A percentile compares a stretch with the other conserved stretches of the same genome.
Evolutionary conservation across 139 green algal species (phyloP).

Genomic region (Micractinium conductrix): DNA sequence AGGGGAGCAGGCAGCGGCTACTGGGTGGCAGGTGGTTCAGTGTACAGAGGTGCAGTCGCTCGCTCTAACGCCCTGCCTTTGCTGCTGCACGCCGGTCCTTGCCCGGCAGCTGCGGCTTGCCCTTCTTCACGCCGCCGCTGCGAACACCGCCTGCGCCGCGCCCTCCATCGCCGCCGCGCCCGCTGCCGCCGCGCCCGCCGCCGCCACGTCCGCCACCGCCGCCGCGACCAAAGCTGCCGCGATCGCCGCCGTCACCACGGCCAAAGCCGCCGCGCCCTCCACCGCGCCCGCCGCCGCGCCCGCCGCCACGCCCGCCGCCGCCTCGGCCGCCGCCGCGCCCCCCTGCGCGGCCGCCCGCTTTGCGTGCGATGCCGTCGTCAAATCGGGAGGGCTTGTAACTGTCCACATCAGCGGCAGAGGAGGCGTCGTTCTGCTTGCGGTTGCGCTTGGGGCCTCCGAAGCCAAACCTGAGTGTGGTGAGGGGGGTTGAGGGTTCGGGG

Average conservation of each 20-base stretch:
- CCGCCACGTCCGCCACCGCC: conserved; percentile 24
- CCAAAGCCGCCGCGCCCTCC: neutral
- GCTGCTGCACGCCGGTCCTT: conserved; percentile 52
- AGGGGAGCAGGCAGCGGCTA: no score
- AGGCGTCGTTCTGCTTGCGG: conserved; percentile 93
- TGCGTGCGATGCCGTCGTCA: conserved; percentile 23
- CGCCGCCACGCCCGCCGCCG: neutral
- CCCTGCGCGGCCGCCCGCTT: neutral
- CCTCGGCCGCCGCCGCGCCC: neutral
- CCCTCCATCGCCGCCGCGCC: neutral
- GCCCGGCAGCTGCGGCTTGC: conserved; percentile 57
- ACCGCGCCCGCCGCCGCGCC: conserved; percentile 4
- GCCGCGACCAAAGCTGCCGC: neutral
- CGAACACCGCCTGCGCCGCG: conserved; percentile 22
- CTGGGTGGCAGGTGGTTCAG: no score
- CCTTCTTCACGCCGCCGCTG: conserved; percentile 33
- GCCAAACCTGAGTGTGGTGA: no score
- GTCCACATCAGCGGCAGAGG: conserved; percentile 80
- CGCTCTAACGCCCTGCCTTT: neutral
- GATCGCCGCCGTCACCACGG: neutral
- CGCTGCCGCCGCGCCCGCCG: conserved; percentile 13
- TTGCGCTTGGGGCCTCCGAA: conserved; percentile 89
- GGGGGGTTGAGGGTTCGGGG: no score
- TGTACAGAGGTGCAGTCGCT: no score
- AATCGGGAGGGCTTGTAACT: conserved; percentile 57